These are phyloP conservation scores for Colletotrichum brevisporum DNA, from an alignment of 2,329 filamentous ascomycete genomes.

Conservation along the genomic window DNA sequence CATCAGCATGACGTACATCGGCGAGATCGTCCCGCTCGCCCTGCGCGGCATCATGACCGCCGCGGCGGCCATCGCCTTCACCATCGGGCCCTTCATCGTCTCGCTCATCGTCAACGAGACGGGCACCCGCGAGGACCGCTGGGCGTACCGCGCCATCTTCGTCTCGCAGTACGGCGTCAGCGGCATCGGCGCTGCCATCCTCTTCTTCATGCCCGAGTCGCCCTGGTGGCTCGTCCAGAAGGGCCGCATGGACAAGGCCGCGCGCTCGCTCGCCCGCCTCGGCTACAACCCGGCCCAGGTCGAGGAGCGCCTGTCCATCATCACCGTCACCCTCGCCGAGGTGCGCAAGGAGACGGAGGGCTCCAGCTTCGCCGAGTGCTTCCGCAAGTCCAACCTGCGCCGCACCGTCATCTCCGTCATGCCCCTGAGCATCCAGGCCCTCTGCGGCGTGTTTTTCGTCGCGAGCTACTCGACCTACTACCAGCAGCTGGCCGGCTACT, in stretches of 20 bases:
- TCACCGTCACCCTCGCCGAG: constrained; percentile 51
- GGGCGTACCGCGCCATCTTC: constrained; percentile 49
- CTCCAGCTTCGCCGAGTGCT: constrained; percentile 56
- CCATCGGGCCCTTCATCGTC: constrained; percentile 47
- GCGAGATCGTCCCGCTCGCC: constrained; percentile 49
- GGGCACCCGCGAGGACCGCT: constrained; percentile 45
- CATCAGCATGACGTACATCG: constrained; percentile 49
- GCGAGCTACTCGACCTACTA: constrained; percentile 57
- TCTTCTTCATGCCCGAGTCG: constrained; percentile 55
- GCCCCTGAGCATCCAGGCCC: constrained; percentile 52
- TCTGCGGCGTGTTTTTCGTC: constrained; percentile 53
- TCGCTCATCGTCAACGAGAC: constrained; percentile 50
- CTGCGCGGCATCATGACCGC: constrained; percentile 48
- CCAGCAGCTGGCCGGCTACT: constrained; percentile 57
- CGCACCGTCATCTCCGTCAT: constrained; percentile 56
- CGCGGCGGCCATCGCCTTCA: constrained; percentile 46
- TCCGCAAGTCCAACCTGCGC: constrained; percentile 54
- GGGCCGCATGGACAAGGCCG: constrained; percentile 42
- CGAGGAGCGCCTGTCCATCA: constrained; percentile 48
- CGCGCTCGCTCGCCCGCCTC: constrained; percentile 47
- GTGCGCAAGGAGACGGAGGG: constrained; percentile 53
- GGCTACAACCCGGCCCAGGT: constrained; percentile 47
- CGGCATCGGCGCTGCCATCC: constrained; percentile 23
- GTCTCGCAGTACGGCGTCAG: constrained; percentile 38
- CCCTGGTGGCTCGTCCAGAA: constrained; percentile 57